These are phyloP conservation scores for Verticillium albo-atrum DNA, from an alignment of 2,329 filamentous ascomycete genomes.

Conservation along the genomic window DNA sequence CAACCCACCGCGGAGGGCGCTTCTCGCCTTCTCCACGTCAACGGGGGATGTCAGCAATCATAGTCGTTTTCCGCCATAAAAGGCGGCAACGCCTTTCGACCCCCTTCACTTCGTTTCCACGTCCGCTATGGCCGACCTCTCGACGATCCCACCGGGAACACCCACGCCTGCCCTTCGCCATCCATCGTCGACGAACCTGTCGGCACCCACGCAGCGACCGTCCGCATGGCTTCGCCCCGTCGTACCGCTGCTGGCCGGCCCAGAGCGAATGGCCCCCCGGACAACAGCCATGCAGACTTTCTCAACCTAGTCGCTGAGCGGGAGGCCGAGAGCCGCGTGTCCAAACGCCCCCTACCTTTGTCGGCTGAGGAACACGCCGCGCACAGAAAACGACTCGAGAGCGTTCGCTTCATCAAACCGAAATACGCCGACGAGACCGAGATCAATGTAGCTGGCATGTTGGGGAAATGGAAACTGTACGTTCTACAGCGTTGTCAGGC, in stretches of 20 bases:
- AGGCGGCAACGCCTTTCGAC: not conserved
- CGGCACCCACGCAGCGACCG: not conserved
- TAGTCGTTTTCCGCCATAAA: conserved; percentile 2
- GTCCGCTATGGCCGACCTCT: not conserved
- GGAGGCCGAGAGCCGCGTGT: not conserved
- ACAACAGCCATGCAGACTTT: conserved; percentile 7
- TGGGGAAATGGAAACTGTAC: conserved; percentile 17
- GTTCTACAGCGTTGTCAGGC: not conserved
- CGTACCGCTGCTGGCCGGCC: not conserved
- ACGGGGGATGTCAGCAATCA: not conserved
- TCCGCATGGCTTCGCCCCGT: not conserved
- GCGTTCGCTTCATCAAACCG: conserved; percentile 14
- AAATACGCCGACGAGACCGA: conserved; percentile 14
- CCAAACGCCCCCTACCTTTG: conserved; percentile 9
- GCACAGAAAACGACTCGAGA: conserved; percentile 12
- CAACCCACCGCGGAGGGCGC: not conserved
- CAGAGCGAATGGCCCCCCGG: not conserved
- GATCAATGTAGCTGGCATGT: conserved; percentile 17
- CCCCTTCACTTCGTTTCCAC: not conserved
- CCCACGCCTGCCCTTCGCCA: not conserved
- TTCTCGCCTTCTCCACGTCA: not conserved
- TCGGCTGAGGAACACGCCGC: conserved; percentile 14
- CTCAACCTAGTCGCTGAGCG: conserved; percentile 3
- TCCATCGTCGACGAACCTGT: not conserved
- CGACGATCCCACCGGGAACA: not conserved